Conservation (phyloP, 164 flowering plant genomes). For the Macadamia integrifolia region DNA sequence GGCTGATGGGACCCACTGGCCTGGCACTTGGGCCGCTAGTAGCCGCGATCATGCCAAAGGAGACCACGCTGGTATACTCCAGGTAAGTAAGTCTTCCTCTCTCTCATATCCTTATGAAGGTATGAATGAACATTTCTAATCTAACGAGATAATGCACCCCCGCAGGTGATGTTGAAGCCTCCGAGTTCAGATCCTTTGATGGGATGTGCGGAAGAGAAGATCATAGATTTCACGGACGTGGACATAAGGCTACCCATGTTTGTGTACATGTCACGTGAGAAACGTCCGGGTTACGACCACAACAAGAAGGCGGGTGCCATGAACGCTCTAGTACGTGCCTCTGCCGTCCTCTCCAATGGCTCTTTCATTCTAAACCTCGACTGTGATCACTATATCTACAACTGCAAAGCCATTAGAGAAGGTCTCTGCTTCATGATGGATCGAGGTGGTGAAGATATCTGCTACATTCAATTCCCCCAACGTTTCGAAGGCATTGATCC, state of each 20-base stretch:
- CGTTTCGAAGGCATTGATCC: slow-evolving; percentile 89
- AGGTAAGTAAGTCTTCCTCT: slow-evolving; percentile 41
- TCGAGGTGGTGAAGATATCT: slow-evolving; percentile 67
- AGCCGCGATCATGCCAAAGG: slow-evolving; percentile 63
- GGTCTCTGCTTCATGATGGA: slow-evolving; percentile 97
- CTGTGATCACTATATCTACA: slow-evolving; percentile 76
- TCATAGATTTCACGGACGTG: slow-evolving; percentile 24
- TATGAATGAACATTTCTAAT: no score
- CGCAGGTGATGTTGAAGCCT: slow-evolving; percentile 80
- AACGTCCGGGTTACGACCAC: slow-evolving; percentile 34
- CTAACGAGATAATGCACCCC: no score
- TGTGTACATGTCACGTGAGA: slow-evolving; percentile 35
- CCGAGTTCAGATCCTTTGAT: slow-evolving; percentile 39
- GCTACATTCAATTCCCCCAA: slow-evolving; percentile 85
- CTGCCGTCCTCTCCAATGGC: slow-evolving; percentile 70
- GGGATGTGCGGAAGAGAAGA: slow-evolving; percentile 28
- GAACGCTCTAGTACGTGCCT: slow-evolving; percentile 72
- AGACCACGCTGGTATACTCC: slow-evolving; percentile 80
- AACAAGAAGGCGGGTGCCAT: slow-evolving; percentile 94
- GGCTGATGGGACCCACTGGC: slow-evolving; percentile 96
- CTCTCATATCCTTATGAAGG: no score
- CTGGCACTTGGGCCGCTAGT: slow-evolving; percentile 66
- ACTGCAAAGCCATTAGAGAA: slow-evolving; percentile 65
- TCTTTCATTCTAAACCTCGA: slow-evolving; percentile 78
- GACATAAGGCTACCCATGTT: slow-evolving; percentile 35